Evolutionary conservation across 768 basidiomycete genomes (phyloP).

Genomic region (Lentinula sp.): DNA sequence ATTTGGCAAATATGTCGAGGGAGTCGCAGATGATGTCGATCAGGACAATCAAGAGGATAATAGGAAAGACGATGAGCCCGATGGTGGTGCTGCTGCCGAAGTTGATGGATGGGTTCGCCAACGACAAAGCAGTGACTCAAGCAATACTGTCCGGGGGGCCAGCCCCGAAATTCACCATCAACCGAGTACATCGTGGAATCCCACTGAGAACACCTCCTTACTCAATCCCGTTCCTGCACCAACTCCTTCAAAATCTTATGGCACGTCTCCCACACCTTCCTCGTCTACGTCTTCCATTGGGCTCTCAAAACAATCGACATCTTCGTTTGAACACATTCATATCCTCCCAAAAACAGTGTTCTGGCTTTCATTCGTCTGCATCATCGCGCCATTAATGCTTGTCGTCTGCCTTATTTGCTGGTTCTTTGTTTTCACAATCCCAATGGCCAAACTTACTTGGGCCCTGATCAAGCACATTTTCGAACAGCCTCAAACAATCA

Average conservation of each 20-base stretch:
- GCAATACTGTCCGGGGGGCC: slow-evolving; percentile 20
- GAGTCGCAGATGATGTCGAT: slow-evolving; percentile 40
- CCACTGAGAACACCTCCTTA: slow-evolving; percentile 44
- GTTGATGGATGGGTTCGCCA: slow-evolving; percentile 28
- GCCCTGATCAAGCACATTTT: slow-evolving; percentile 83
- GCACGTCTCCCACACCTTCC: slow-evolving; percentile 34
- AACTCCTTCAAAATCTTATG: slow-evolving; percentile 60
- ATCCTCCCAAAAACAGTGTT: slow-evolving; percentile 59
- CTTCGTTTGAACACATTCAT: slow-evolving; percentile 42
- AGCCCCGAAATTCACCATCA: slow-evolving; percentile 30
- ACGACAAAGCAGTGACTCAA: slow-evolving; percentile 20
- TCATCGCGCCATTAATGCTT: slow-evolving; percentile 88
- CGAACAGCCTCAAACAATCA: slow-evolving; percentile 72
- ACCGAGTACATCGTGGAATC: slow-evolving; percentile 37
- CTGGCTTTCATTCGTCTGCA: slow-evolving; percentile 67
- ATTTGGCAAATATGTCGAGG: slow-evolving; percentile 98
- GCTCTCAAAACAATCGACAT: slow-evolving; percentile 20
- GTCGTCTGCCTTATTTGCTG: slow-evolving; percentile 87
- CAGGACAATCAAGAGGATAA: slow-evolving; percentile 31
- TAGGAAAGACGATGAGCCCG: slow-evolving; percentile 20
- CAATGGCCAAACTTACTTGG: slow-evolving; percentile 98
- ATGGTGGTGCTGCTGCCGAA: slow-evolving; percentile 18
- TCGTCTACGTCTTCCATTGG: slow-evolving; percentile 27
- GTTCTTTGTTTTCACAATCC: slow-evolving; percentile 92
- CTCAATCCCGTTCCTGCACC: slow-evolving; percentile 24